phyloP scores from a whole-genome alignment of 2,329 filamentous ascomycete genomes.

The Penicillium polonicum region DNA sequence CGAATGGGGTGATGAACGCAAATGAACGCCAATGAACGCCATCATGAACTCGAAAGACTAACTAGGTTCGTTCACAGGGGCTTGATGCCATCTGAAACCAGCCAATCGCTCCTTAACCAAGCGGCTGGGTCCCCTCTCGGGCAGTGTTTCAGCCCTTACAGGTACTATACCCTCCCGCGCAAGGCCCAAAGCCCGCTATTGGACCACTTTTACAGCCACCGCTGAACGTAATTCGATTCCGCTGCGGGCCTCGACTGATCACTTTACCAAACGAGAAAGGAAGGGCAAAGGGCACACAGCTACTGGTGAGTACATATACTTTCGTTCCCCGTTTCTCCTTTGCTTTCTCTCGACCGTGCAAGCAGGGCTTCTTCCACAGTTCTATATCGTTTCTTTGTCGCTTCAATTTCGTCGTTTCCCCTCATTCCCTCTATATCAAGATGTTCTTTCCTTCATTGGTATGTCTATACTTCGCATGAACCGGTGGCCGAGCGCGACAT shows the following conservation, averaged over 20 bases:
- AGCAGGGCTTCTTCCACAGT: constrained; percentile 13
- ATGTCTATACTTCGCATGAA: constrained; percentile 4
- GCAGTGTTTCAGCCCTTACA: constrained; percentile 11
- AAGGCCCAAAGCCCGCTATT: constrained; percentile 9
- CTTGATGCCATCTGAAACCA: constrained; percentile 8
- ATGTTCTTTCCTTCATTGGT: constrained; percentile 16
- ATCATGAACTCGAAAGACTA: background rate
- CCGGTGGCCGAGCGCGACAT: background rate
- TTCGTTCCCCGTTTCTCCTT: background rate
- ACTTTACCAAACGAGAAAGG: constrained; percentile 3
- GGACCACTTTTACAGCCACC: constrained; percentile 14
- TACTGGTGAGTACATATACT: constrained; percentile 8
- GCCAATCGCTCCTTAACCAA: constrained; percentile 4
- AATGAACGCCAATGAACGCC: constrained; percentile 3
- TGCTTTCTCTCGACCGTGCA: constrained; percentile 9
- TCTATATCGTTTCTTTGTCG: constrained; percentile 2
- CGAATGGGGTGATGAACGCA: background rate
- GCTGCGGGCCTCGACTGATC: constrained; percentile 12
- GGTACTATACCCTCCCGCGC: constrained; percentile 2
- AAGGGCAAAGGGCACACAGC: constrained; percentile 6
- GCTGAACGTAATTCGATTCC: constrained; percentile 4
- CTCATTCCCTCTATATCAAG: constrained; percentile 2
- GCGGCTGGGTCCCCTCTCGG: background rate
- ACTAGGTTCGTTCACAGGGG: constrained; percentile 4
- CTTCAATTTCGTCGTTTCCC: background rate